Percentiles rank a stretch among this genome's conserved stretches.
These are phyloP conservation scores for Punica granatum DNA, from an alignment of 345 rosid genomes.

Conservation along the genomic window DNA sequence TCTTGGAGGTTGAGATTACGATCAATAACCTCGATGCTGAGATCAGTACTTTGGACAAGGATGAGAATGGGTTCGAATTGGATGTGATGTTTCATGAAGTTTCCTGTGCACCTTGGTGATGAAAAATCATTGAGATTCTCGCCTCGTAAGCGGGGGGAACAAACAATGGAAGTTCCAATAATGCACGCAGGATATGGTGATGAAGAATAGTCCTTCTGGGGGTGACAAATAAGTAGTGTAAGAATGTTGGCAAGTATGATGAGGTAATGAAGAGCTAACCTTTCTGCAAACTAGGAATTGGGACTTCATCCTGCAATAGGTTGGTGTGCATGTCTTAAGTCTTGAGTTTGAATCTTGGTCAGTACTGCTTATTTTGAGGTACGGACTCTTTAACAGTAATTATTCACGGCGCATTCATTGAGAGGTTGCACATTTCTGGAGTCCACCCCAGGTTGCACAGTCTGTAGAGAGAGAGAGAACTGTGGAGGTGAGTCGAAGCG, in stretches of 20 bases:
- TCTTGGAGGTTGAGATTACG: conserved; percentile 16
- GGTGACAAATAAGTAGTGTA: background rate
- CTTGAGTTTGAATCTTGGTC: too few relatives aligned
- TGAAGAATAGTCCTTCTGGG: too few relatives aligned
- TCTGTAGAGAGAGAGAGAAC: background rate
- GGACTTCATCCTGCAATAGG: too few relatives aligned
- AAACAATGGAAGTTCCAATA: background rate
- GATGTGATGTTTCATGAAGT: conserved; percentile 20
- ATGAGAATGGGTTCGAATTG: conserved; percentile 22
- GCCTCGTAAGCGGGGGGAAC: background rate
- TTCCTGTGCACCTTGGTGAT: conserved; percentile 30
- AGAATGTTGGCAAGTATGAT: background rate
- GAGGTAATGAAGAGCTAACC: background rate
- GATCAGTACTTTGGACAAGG: conserved; percentile 17
- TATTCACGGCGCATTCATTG: too few relatives aligned
- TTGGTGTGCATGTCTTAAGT: too few relatives aligned
- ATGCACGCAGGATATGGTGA: background rate
- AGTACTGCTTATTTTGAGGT: too few relatives aligned
- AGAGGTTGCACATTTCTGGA: too few relatives aligned
- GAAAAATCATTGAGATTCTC: background rate
- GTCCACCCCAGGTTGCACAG: too few relatives aligned
- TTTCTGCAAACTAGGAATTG: too few relatives aligned
- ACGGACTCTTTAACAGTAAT: too few relatives aligned
- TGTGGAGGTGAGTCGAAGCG: conserved; percentile 40
- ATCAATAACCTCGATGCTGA: conserved; percentile 23